Evolutionary conservation across 169 alveolate species (phyloP), one percentile per base, ranked within the genome.

Genomic region (Babesia ovis): DNA sequence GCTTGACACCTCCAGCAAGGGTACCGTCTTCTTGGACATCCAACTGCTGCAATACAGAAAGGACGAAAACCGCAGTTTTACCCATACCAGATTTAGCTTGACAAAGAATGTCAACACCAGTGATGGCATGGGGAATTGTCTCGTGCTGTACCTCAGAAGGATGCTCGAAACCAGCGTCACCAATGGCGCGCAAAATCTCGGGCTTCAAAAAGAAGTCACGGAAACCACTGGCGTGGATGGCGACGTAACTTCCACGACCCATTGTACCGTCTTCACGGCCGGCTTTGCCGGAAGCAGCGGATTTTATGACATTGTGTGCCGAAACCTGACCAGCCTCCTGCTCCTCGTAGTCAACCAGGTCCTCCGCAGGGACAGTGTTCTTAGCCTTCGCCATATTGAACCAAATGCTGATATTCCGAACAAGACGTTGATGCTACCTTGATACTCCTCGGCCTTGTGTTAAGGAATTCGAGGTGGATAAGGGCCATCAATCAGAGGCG

Each of bases 1-100:
- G 83, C 61, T 74, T 72, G 12, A 75, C 64, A 32, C 86, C 84
- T 22, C 69, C 91, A 25, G 86, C 73, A 58, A 48, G 62, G 56
- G 82, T 73, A 55, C 80, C 77, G 64, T 77, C 77, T 41, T 96
- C 98, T 72, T 93, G 91, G 34, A 90, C 92, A 73, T 94, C 95
- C 58, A 95, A 86, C 82, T 96, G 98, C 73, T 98, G 98, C 35
- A 98, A 91, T 68, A 97, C 95, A 18, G 99, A 92, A 71, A 98
- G 83, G 27, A 98, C 99, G 82, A 98, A 98, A 29, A 98, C 99
- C 34, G 99, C 99, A 29, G 99, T 98, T 92, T 98, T 98, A n/a
- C 99, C 99, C 99, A 98, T 98, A 61, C 99, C 99, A 54, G 98
- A 94, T 83, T 97, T 96, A 51, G 99, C 99, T 91, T 98, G 99